Evolutionary conservation across 1,284 basidiomycete species (phyloP).

Genomic region (Tilletia horrida): DNA sequence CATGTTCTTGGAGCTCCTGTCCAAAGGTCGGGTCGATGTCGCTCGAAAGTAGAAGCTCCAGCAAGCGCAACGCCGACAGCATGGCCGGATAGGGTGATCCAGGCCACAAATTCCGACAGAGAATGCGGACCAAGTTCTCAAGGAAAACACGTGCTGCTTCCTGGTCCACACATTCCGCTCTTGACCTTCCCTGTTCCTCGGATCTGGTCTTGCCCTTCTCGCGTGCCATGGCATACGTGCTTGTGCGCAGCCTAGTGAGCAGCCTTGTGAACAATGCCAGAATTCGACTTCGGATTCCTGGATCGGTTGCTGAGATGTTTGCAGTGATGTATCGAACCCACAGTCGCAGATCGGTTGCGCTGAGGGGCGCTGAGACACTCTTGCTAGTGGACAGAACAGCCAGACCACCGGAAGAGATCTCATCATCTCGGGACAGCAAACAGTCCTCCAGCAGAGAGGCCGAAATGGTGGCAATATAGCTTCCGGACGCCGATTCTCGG

Average conservation of each 20-base stretch:
- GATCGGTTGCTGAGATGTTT: conserved; percentile 3
- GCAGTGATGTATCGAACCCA: neutral
- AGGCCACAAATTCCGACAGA: conserved; percentile 36
- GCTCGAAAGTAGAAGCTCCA: conserved; percentile 5
- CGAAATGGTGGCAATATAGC: neutral
- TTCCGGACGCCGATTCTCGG: neutral
- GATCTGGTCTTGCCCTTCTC: no score
- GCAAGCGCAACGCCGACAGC: conserved; percentile 24
- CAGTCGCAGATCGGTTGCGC: conserved; percentile 1
- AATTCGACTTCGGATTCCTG: neutral
- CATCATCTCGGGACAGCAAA: neutral
- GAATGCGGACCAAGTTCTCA: neutral
- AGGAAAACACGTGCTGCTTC: neutral
- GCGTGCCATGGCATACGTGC: conserved; percentile 31
- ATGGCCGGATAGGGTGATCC: conserved; percentile 45
- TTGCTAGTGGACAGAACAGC: conserved; percentile 2
- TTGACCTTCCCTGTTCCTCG: no score
- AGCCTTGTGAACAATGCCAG: conserved; percentile 17
- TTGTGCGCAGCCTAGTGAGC: conserved; percentile 40
- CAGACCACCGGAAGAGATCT: neutral
- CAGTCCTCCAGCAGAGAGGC: neutral
- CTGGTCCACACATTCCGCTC: no score
- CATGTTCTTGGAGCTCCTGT: conserved; percentile 10
- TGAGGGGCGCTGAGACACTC: neutral
- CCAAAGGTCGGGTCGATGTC: neutral